These are phyloP conservation scores for Cordia subcordata DNA, from an alignment of 257 asterid species.

Conservation along the genomic window DNA sequence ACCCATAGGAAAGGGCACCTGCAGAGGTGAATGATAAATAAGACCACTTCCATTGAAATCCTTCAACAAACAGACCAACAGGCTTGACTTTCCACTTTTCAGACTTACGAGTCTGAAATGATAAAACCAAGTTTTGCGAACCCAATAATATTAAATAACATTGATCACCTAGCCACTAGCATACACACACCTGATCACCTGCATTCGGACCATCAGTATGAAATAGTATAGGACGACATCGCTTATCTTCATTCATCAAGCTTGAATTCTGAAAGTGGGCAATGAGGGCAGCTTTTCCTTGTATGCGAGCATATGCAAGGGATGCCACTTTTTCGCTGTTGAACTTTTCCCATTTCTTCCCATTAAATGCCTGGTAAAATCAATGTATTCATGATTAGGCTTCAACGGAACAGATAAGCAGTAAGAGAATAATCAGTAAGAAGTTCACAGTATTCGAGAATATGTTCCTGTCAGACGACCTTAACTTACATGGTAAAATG, in stretches of 20 bases:
- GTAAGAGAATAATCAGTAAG: neutral
- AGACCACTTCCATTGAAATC: neutral
- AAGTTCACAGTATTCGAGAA: neutral
- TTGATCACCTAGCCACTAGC: neutral
- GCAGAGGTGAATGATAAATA: conserved; percentile 10
- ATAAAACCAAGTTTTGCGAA: neutral
- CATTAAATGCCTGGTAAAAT: conserved; percentile 72
- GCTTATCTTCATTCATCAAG: conserved; percentile 98
- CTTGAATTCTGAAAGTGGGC: conserved; percentile 99
- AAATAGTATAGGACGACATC: conserved; percentile 96
- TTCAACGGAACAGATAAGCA: neutral
- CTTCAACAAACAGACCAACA: neutral
- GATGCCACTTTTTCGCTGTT: conserved; percentile 99
- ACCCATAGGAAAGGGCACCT: conserved; percentile 99
- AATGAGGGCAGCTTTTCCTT: conserved; percentile 93
- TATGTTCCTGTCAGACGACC: neutral
- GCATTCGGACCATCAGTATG: conserved; percentile 99
- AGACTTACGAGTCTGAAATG: neutral
- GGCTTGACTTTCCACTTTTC: neutral
- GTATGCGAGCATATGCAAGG: conserved; percentile 95
- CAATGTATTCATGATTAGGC: neutral
- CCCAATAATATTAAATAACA: too few relatives aligned
- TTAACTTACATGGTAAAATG: conserved; percentile 68
- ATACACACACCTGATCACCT: conserved; percentile 88
- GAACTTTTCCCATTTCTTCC: conserved; percentile 98